Evolutionary conservation across 805 yeast genomes (phyloP), one percentile per base, ranked within the genome.

Genomic region (Cyberlindnera saturnus): DNA sequence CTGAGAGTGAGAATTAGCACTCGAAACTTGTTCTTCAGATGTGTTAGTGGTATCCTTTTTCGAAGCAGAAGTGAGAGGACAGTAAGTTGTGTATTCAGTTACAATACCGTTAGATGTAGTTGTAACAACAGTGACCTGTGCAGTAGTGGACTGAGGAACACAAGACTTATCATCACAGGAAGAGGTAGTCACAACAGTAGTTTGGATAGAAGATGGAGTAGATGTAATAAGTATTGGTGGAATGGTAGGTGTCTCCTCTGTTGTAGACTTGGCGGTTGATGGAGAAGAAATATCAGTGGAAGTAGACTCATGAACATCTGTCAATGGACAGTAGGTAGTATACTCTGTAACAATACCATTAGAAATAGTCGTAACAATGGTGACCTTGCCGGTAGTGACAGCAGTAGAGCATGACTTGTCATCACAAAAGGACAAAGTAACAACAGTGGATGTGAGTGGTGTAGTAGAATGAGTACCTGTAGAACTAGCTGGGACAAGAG

Each of bases 61-160:
- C 20, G 19, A 37, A 28, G 39, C n/a, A 31, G 14, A 49, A 34
- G 61, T 53, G 31, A 60, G 44, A 32, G 73, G 73, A 48, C 71
- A 67, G 57, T 65, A 67, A 6, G 73, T 67, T 14, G 72, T 66
- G 61, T 64, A 74, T 16, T 56, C 55, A 13, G 72, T 73, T 36
- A 40, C 60, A 3, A 47, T 54, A 35, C 53, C 53, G 5, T 42
- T 15, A 31, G 57, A 49, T 28, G 72, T 67, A 43, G 52, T 52
- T 36, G 61, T 60, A 36, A 62, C 60, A 37, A 68, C 60, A 28
- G 67, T 59, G 14, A 60, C 41, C 5, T 45, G 36, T 16, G 63
- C 59, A 19, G 56, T 49, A 8, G 62, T 38, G 35, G 47, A 46
- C 5, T 49, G 40, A 13, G 64, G 59, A 32, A 59, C 46, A 40